Conservation (phyloP, 1,284 basidiomycete genomes). For the Amylostereum chailletii region DNA sequence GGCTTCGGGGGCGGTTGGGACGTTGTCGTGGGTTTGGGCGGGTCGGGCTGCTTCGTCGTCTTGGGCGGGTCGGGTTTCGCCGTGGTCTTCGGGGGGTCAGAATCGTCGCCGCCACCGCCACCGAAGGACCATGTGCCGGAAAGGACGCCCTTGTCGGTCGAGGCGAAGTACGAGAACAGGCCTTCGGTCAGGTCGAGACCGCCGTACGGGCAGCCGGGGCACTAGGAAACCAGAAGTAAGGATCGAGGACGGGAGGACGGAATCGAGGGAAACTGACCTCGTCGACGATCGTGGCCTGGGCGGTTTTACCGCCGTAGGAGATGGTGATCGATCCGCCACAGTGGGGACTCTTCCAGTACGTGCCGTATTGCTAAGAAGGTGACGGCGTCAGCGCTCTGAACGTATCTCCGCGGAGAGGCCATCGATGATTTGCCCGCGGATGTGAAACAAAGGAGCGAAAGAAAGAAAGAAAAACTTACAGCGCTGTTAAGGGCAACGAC, state of each 20-base stretch:
- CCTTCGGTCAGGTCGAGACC: slow-evolving; percentile 72
- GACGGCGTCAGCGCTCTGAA: no score
- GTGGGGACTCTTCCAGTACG: slow-evolving; percentile 1
- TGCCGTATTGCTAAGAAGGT: background rate
- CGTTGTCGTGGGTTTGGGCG: background rate
- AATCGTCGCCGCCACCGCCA: background rate
- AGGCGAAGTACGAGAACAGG: slow-evolving; percentile 60
- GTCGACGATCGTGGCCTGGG: background rate
- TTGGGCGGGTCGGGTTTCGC: background rate
- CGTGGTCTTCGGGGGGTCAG: background rate
- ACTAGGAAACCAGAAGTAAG: slow-evolving; percentile 26
- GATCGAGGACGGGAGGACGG: background rate
- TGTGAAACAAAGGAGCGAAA: no score
- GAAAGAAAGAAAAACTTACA: no score
- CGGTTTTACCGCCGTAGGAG: background rate
- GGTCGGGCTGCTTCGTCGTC: background rate
- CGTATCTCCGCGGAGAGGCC: no score
- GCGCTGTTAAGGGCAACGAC: background rate
- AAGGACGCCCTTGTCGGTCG: slow-evolving; percentile 38
- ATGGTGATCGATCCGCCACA: background rate
- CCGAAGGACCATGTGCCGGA: slow-evolving; percentile 45
- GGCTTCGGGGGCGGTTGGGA: background rate
- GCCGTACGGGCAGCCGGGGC: slow-evolving; percentile 60
- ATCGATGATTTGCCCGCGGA: no score
- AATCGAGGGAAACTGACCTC: slow-evolving; percentile 8